phyloP scores from a whole-genome alignment of 208 protist genomes.

The Leptomonas pyrrhocoris region DNA sequence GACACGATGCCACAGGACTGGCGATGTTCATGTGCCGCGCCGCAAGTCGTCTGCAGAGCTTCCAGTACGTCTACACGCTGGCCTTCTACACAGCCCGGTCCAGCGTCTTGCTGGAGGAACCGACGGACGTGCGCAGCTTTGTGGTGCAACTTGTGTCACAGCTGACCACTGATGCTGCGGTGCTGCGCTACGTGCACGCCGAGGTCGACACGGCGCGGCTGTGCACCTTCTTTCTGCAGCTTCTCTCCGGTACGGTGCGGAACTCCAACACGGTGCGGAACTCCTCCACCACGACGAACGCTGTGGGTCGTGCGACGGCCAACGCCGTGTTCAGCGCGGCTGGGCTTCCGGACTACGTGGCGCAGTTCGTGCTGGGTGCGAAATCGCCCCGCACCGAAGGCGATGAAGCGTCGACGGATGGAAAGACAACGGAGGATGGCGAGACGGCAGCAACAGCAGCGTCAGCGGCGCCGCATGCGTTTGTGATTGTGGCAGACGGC shows the following conservation, averaged over 20 bases:
- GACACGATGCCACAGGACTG: slow-evolving; percentile 36
- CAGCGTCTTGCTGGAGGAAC: slow-evolving; percentile 50
- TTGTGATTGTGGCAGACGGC: slow-evolving; percentile 71
- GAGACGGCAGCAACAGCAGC: slow-evolving; percentile 1
- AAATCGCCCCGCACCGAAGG: not conserved
- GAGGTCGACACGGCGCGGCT: slow-evolving; percentile 72
- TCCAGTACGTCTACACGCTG: slow-evolving; percentile 44
- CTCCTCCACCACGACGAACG: not conserved
- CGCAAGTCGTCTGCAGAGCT: slow-evolving; percentile 32
- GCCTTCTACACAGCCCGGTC: slow-evolving; percentile 63
- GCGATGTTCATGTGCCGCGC: slow-evolving; percentile 50
- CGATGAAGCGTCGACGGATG: not conserved
- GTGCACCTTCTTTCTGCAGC: slow-evolving; percentile 50
- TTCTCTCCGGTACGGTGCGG: slow-evolving; percentile 38
- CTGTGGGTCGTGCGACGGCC: not conserved
- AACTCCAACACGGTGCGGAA: slow-evolving; percentile 23
- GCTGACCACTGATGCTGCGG: slow-evolving; percentile 52
- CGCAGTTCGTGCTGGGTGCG: slow-evolving; percentile 12
- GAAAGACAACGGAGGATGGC: not conserved
- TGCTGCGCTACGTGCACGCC: slow-evolving; percentile 56
- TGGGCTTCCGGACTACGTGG: slow-evolving; percentile 24
- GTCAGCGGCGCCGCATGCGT: slow-evolving; percentile 24
- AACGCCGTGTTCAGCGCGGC: slow-evolving; percentile 9
- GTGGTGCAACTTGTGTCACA: slow-evolving; percentile 69
- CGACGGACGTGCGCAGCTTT: slow-evolving; percentile 64